Percentiles rank a stretch among this genome's conserved stretches.
phyloP scores from a whole-genome alignment of 345 rosid species.

The Ricinus communis region DNA sequence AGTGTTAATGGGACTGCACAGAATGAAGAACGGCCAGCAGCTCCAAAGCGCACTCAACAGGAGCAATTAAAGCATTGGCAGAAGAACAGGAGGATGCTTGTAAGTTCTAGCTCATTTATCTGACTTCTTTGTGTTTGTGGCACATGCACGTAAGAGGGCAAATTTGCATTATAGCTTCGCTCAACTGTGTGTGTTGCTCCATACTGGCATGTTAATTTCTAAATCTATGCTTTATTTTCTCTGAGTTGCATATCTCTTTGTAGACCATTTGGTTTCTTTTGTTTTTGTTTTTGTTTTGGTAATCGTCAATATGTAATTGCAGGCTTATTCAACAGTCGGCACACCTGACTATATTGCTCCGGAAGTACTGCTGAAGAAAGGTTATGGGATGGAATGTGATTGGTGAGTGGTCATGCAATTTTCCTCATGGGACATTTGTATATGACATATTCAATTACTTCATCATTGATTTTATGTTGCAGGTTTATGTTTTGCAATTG shows the following conservation, averaged over 20 bases:
- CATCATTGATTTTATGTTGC: background rate
- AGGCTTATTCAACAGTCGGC: conserved; percentile 99
- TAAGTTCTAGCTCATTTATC: conserved; percentile 40
- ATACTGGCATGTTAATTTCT: background rate
- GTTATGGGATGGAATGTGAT: conserved; percentile 97
- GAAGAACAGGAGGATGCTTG: conserved; percentile 89
- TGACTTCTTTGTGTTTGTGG: background rate
- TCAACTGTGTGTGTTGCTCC: background rate
- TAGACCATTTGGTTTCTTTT: conserved; percentile 17
- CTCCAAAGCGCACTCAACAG: conserved; percentile 76
- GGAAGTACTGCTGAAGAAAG: conserved; percentile 92
- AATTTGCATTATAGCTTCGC: background rate
- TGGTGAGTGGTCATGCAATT: conserved; percentile 53
- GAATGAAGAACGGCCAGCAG: conserved; percentile 54
- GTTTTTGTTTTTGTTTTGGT: background rate
- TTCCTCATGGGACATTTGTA: background rate
- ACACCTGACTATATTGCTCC: conserved; percentile 99
- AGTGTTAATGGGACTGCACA: conserved; percentile 36
- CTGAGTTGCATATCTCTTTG: background rate
- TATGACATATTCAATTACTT: background rate
- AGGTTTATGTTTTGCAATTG: background rate
- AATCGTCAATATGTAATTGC: conserved; percentile 20
- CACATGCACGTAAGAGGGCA: background rate
- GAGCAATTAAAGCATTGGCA: conserved; percentile 94
- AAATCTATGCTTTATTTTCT: background rate